phyloP scores from a whole-genome alignment of 768 basidiomycete genomes.

The Leccinum disarticulatum region DNA sequence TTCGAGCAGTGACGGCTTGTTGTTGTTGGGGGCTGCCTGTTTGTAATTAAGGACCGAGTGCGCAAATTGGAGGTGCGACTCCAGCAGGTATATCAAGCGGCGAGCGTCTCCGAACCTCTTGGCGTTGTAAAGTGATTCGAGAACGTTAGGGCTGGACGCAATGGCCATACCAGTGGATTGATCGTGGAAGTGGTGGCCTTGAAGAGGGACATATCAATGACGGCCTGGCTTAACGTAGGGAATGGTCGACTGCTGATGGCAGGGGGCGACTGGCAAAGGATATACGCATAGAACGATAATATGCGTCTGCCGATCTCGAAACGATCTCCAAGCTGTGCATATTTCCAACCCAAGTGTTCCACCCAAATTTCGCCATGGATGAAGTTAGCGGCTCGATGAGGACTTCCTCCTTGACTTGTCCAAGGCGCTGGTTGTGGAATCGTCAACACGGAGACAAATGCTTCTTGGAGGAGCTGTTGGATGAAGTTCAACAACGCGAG shows the following conservation, averaged over 20 bases:
- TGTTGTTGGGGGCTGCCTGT: conserved; percentile 41
- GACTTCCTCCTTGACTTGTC: conserved; percentile 81
- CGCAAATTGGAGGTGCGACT: conserved; percentile 61
- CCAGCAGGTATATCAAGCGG: conserved; percentile 65
- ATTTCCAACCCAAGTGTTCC: conserved; percentile 84
- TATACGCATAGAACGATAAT: conserved; percentile 61
- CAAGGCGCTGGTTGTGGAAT: conserved; percentile 57
- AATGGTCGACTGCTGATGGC: conserved; percentile 57
- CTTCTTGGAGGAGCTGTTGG: conserved; percentile 72
- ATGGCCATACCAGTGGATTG: conserved; percentile 73
- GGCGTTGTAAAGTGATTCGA: conserved; percentile 57
- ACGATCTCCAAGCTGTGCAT: conserved; percentile 73
- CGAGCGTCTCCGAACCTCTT: conserved; percentile 70
- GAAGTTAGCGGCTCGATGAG: conserved; percentile 74
- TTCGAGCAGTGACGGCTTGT: conserved; percentile 68
- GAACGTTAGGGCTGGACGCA: conserved; percentile 56
- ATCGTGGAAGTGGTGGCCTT: conserved; percentile 79
- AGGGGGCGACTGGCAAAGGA: conserved; percentile 64
- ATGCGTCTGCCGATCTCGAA: conserved; percentile 79
- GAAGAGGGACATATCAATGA: conserved; percentile 70
- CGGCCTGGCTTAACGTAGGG: conserved; percentile 54
- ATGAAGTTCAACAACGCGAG: conserved; percentile 77
- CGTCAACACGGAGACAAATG: conserved; percentile 49
- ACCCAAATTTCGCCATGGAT: conserved; percentile 89
- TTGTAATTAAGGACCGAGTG: conserved; percentile 68